Base-by-base conservation (phyloP, 2,329 filamentous ascomycete genomes). In the Leptosphaerulina australis region DNA sequence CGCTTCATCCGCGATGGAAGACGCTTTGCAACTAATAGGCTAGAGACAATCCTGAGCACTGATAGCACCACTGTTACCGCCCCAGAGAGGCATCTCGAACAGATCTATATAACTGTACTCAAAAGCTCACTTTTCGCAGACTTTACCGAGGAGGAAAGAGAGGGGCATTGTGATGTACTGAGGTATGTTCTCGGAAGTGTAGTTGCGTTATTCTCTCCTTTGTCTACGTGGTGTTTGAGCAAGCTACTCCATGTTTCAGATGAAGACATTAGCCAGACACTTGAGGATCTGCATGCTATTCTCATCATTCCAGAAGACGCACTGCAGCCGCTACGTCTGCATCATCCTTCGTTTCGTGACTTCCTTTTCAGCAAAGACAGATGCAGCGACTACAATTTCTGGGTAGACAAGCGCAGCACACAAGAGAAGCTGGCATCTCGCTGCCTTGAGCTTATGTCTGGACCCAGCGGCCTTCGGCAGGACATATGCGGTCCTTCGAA, bases 201-300 rank as follows among this genome's bases (percentile, higher is more conserved):
- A 28, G 46, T 43, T 34, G 35, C 39, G 15, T 35, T 55, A 11
- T 68, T 2, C 5, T 69, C 36, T 12, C 31, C 47, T 11, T 25
- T 52, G 44, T 47, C 46, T 39, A 33, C 31, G 14, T 25, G 22
- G 22, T 25, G 22, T 11, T 18, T 37, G 24, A 34, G 2, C 12
- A 26, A 18, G 4, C 41, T 40, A 5, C 48, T 49, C n/a, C 17
- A 39, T 10, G n/a, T 21, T 17, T 3, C 18, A 15, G 9, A 15
- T 8, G 26, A 47, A 29, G 37, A 38, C 3, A 24, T 53, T 20
- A 31, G 15, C 3, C 20, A 34, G 66, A 71, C 44, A 53, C 62
- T 12, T 47, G 39, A n/a, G 58, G 66, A 52, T 71, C 35, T 54
- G 71, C 56, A 46, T 68, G 30, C 44, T 44, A 59, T 44, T 44